Base-by-base conservation (phyloP, 108 stramenopile species). In the Cyclotella sp. region DNA sequence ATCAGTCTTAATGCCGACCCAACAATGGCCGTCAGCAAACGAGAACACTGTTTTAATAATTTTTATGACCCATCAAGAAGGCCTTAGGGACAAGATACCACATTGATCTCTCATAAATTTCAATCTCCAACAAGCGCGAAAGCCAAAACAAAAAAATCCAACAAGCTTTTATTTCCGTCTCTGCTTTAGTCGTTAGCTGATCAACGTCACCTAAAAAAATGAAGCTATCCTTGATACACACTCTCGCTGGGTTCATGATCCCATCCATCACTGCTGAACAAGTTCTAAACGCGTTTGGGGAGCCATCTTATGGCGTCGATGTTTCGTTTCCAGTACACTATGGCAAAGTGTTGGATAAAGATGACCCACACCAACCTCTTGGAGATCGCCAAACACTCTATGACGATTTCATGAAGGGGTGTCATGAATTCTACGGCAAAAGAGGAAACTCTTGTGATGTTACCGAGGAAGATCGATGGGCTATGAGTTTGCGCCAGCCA, bases 241-340 rank as follows among this genome's bases (percentile, higher is more conserved):
- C 71, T 59, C 44, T 63, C 47, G 61, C 47, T 19, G 55, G 63
- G 24, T 49, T 52, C 27, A 41, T 81, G 45, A 22, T 70, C 59
- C 40, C 44, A 41, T 22, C 72, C 44, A n/a, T 40, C 29, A 28
- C 30, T 70, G 46, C 51, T 21, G 60, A 70, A 10, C 84, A 70
- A 75, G 68, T 69, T 8, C 55, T 78, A 13, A 78, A 83, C 27
- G 77, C 78, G 9, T 73, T 83, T 47, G 82, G 82, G 15, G 46
- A 83, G 53, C 66, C 66, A 11, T 77, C 76, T 11, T 93, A 93
- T 70, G 94, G 94, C 10, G 84, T 89, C 7, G 92, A 95, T 53
- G 89, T 89, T 34, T 92, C 92, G 15, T 95, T 92, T 75, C 91
- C 95, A 7, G 87, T 95, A 10, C 94, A 95, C 61, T 55, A 85